Base-by-base conservation (phyloP, 129 eudicot species). In the Logfia minima region DNA sequence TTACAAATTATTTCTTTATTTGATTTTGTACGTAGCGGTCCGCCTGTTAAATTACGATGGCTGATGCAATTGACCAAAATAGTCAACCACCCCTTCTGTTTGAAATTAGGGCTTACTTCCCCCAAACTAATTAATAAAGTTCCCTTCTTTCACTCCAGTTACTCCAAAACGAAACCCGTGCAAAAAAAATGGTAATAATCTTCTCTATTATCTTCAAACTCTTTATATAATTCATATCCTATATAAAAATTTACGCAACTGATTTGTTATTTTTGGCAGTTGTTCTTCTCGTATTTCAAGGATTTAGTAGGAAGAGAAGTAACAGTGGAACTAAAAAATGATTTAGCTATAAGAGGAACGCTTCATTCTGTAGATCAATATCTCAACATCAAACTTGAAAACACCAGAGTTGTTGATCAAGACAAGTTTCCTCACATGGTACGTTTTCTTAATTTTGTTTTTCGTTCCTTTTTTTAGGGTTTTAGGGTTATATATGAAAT, bases 391-490 rank as follows among this genome's bases (percentile, higher is more conserved):
- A 95, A 95, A 86, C 96, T 95, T 22, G 99, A 95, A 84, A 95
- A 95, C 75, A 95, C 99, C 11, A 72, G 97, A 76, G 99, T 95
- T 63, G 99, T 94, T 85, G 99, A 94, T 84, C 97, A 94, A 69
- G 99, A 91, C 74, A 94, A 94, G 83, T 94, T 89, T 24, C 99
- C 99, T 62, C 99, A 94, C 77, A 94, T 94, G 99, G 99, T 94
- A 90, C 37, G 22, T 13, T 39, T 76, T 7, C 52, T 51, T 51
- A 4, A 43, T 51, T 70, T 21, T 71, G 9, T 63, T 31, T 72
- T 35, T 66, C 17, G 28, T 53, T 24, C 11, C 19, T 4, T 19
- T 21, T 22, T 72, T 48, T 76, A 10, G 80, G 70, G 65, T 22
- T 68, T 35, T 76, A 10, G 80, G 70, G 65, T 26, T 86, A 0